Evolutionary conservation across 179 eudicot species (phyloP), one percentile per base, ranked within the genome.

Genomic region (Silene coronaria): DNA sequence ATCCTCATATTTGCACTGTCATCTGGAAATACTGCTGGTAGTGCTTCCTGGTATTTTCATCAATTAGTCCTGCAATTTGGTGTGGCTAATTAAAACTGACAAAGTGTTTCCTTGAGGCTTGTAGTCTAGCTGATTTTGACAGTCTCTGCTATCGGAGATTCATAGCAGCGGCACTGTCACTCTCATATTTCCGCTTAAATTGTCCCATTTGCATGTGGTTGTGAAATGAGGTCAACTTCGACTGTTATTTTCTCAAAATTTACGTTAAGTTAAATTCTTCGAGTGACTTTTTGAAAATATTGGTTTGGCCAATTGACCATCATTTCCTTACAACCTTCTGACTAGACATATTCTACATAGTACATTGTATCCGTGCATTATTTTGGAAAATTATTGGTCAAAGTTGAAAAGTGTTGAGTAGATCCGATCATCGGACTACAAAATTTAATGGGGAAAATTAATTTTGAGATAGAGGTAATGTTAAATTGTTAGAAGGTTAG

Each of bases 21-120:
- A 62, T 66, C 60, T 70, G 67, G 62, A 53, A 77, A 60, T 22
- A 27, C 80, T 53, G 60, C 55, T 71, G 46, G 51, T 55, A 55
- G 70, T 27, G 38, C 82, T 77, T 58, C 71, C 38, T 75, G 63
- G 73, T 78, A 21, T 46, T 59, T n/a, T 68, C 30, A 5, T 63
- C 27, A 28, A 21, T 59, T 26, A 46, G 22, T 22, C 59, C 14
- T 19, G 24, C 66, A 67, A 67, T n/a, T 67, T 17, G 85, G 85
- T 79, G 80, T 80, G 85, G 60, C 27, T 70, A 69, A 24, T 24
- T 69, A 27, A 70, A 70, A 70, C 59, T 48, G 34, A 14, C 36
- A 17, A 19, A 46, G 13, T 63, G 26, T 32, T 36, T n/a, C n/a
- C 3, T 68, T 38, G 16, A 75, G 63, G 6, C 64, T 48, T 58